These are phyloP conservation scores for Spergularia bocconei DNA, from an alignment of 148 eudicot genomes.

Conservation along the genomic window DNA sequence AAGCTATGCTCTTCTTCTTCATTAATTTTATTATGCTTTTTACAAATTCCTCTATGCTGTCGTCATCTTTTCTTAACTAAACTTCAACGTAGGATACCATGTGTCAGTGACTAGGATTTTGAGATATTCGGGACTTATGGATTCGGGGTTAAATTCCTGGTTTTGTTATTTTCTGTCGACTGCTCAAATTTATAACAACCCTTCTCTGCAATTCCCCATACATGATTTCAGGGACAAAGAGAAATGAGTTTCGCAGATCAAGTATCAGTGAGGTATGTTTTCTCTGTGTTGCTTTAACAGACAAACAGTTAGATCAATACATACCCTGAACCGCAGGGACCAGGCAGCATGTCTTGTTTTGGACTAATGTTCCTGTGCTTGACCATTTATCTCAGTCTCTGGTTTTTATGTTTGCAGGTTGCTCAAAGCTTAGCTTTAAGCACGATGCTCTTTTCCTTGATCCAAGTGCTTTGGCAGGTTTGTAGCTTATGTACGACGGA, in stretches of 20 bases:
- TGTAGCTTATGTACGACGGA: conserved; percentile 3
- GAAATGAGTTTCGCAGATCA: not conserved
- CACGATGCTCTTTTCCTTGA: conserved; percentile 62
- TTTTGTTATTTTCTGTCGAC: not conserved
- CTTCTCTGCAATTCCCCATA: not conserved
- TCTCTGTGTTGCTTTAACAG: not conserved
- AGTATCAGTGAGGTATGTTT: conserved; percentile 14
- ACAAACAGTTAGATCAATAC: not conserved
- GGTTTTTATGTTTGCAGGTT: conserved; percentile 31
- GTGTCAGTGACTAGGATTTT: not conserved
- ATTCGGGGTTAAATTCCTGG: no score
- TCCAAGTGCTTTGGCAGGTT: conserved; percentile 88
- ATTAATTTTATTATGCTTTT: not conserved
- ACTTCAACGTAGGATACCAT: not conserved
- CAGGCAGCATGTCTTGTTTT: not conserved
- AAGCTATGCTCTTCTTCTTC: conserved; percentile 28
- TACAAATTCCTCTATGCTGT: not conserved
- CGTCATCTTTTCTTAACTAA: not conserved
- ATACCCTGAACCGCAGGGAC: not conserved
- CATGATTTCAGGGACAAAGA: conserved; percentile 28
- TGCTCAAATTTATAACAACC: not conserved
- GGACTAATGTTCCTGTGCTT: not conserved
- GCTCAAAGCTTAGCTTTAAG: conserved; percentile 44
- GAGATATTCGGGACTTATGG: no score
- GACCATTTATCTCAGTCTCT: not conserved